Percentiles rank a stretch among this genome's conserved stretches.
These are phyloP conservation scores for Suhomyces emberorum DNA, from an alignment of 805 yeast genomes.

Conservation along the genomic window DNA sequence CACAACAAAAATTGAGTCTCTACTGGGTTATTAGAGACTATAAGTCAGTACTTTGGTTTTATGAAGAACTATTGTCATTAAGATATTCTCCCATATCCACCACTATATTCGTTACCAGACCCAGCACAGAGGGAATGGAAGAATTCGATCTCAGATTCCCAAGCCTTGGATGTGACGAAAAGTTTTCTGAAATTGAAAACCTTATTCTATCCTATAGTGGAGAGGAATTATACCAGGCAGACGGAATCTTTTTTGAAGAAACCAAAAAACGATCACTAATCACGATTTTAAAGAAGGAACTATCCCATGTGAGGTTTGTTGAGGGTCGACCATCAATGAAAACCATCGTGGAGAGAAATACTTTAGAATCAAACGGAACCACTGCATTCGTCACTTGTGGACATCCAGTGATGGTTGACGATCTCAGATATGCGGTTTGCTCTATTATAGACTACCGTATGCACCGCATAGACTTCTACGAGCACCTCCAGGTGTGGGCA, in stretches of 20 bases:
- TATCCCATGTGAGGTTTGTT: constrained; percentile 36
- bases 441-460: too few species aligned
- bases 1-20: constrained; percentile 33
- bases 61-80: constrained; percentile 36
- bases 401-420: constrained; percentile 31
- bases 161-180: background rate
- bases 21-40: constrained; percentile 62
- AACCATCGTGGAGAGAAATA: constrained; percentile 5
- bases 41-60: constrained; percentile 48
- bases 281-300: constrained; percentile 12
- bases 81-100: constrained; percentile 24
- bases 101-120: constrained; percentile 27
- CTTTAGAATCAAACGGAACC: constrained; percentile 17
- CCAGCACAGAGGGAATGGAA: constrained; percentile 12
- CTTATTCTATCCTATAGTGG: background rate
- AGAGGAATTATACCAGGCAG: background rate
- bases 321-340: constrained; percentile 23
- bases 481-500: too few species aligned
- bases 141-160: constrained; percentile 4
- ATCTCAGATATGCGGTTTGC: too few species aligned
- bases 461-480: too few species aligned
- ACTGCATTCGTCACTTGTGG: constrained; percentile 28
- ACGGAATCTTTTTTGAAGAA: too few species aligned
- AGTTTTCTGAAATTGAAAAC: background rate
- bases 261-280: too few species aligned